Conservation (phyloP, 1,284 basidiomycete genomes). For the Moesziomyces sp. region DNA sequence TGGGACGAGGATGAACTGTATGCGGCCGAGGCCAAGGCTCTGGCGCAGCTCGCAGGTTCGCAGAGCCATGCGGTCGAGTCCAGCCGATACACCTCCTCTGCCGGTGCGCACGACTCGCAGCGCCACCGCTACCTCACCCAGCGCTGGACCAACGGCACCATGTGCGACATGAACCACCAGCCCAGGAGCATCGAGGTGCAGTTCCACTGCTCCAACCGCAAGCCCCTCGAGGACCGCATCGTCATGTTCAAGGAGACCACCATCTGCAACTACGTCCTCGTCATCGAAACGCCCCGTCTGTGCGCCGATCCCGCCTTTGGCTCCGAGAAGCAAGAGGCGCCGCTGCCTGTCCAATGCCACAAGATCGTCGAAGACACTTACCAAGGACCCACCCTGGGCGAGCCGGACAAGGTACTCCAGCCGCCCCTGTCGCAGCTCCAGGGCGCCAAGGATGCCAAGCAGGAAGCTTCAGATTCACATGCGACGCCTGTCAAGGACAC, state of each 20-base stretch:
- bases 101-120: constrained; percentile 11
- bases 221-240: constrained; percentile 49
- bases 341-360: constrained; percentile 35
- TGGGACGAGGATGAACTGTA: constrained; percentile 50
- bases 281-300: constrained; percentile 48
- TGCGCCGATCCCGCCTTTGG: constrained; percentile 46
- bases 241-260: constrained; percentile 62
- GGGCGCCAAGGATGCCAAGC: background rate
- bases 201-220: constrained; percentile 51
- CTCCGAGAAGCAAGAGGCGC: constrained; percentile 40
- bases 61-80: constrained; percentile 3
- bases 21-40: constrained; percentile 36
- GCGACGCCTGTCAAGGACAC: background rate
- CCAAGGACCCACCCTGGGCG: constrained; percentile 21
- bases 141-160: constrained; percentile 58
- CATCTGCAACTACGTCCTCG: constrained; percentile 60
- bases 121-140: constrained; percentile 55
- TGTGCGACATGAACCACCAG: constrained; percentile 58
- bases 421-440: constrained; percentile 6
- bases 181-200: constrained; percentile 57
- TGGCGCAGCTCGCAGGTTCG: constrained; percentile 9
- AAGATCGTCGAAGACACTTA: constrained; percentile 37
- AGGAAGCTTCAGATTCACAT: background rate
- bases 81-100: background rate
- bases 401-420: constrained; percentile 16